Percentiles rank a stretch among this genome's conserved stretches.
These are phyloP conservation scores for Candida neerlandica DNA, from an alignment of 1,139 yeast species.

Conservation along the genomic window DNA sequence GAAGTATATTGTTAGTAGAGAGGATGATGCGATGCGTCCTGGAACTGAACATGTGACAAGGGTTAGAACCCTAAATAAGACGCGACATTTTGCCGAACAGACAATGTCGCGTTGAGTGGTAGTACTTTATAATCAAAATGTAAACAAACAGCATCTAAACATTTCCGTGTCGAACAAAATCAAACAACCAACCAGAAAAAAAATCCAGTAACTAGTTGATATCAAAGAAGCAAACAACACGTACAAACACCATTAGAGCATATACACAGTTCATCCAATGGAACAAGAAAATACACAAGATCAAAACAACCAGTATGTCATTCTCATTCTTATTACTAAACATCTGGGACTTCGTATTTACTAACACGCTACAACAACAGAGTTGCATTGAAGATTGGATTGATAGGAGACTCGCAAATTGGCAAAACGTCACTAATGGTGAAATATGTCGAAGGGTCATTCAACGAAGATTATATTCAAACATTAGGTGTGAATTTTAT, in stretches of 20 bases:
- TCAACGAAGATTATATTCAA: conserved; percentile 90
- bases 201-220: neutral
- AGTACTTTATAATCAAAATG: conserved; percentile 8
- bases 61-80: conserved; percentile 2
- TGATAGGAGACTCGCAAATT: conserved; percentile 96
- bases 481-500: conserved; percentile 94
- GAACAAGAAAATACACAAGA: conserved; percentile 16
- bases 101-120: conserved; percentile 5
- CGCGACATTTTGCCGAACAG: conserved; percentile 5
- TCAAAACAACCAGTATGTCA: conserved; percentile 43
- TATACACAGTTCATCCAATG: conserved; percentile 1
- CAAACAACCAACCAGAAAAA: conserved; percentile 2
- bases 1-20: neutral
- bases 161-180: conserved; percentile 2
- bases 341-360: neutral
- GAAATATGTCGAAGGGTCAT: conserved; percentile 91
- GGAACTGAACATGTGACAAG: conserved; percentile 8
- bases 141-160: conserved; percentile 9
- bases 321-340: too few species aligned
- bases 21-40: too few species aligned
- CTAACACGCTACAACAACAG: conserved; percentile 22
- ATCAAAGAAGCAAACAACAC: neutral
- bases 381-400: conserved; percentile 87
- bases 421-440: conserved; percentile 98
- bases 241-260: neutral